These are phyloP conservation scores for Nemophila menziesii DNA, from an alignment of 257 asterid species.

Conservation along the genomic window DNA sequence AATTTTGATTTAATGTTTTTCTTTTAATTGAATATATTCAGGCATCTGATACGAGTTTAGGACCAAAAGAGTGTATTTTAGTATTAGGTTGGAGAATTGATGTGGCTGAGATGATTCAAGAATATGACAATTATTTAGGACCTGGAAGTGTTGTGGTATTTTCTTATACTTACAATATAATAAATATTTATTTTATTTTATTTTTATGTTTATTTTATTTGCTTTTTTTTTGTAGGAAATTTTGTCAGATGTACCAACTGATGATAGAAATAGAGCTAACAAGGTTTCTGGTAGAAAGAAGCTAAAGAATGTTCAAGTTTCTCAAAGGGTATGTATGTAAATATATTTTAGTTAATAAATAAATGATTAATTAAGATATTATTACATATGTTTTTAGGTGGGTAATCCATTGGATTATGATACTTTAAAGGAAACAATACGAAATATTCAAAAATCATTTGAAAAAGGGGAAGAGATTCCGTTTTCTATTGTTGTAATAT, in stretches of 20 bases:
- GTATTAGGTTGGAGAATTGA: conserved; percentile 94
- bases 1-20: conserved; percentile 8
- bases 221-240: conserved; percentile 48
- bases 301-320: conserved; percentile 64
- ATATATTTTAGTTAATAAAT: conserved; percentile 9
- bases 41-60: conserved; percentile 60
- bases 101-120: conserved; percentile 76
- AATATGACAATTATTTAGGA: conserved; percentile 88
- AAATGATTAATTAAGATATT: no score
- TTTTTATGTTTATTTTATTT: conserved; percentile 3
- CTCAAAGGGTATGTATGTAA: conserved; percentile 54
- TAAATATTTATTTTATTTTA: not conserved
- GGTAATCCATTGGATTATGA: conserved; percentile 91
- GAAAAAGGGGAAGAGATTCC: conserved; percentile 53
- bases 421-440: conserved; percentile 58
- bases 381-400: conserved; percentile 36
- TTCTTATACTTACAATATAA: conserved; percentile 1
- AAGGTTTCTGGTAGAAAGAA: conserved; percentile 50
- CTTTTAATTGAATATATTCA: conserved; percentile 20
- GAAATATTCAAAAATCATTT: conserved; percentile 35
- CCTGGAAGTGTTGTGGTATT: conserved; percentile 85
- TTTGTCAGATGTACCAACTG: conserved; percentile 83
- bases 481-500: conserved; percentile 71
- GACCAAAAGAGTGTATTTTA: conserved; percentile 74
- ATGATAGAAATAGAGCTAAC: conserved; percentile 57